Conservation (phyloP, 352 stramenopile genomes). For the Pythium pyrilobum region DNA sequence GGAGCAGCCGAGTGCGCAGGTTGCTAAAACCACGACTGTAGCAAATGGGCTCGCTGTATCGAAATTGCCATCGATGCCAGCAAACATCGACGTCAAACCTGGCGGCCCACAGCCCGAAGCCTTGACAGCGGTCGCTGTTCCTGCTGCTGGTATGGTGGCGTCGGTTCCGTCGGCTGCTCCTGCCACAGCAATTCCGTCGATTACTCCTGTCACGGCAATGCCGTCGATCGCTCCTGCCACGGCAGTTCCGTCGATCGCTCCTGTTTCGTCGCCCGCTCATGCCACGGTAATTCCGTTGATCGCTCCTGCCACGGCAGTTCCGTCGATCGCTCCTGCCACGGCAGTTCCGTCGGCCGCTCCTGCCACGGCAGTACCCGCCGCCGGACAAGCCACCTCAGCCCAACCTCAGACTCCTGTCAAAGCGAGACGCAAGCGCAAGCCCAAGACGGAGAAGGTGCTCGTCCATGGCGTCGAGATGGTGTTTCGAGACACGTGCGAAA, state of each 20-base stretch:
- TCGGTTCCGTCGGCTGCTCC: not conserved
- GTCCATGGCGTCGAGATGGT: slow-evolving; percentile 37
- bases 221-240: not conserved
- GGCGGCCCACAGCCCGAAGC: too few relatives aligned
- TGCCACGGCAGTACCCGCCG: not conserved
- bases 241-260: not conserved
- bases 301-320: not conserved
- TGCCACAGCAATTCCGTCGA: not conserved
- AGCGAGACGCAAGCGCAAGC: slow-evolving; percentile 31
- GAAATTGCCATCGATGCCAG: too few relatives aligned
- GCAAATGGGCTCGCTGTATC: too few relatives aligned
- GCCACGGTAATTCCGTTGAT: too few relatives aligned
- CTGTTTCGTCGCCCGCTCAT: not conserved
- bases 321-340: not conserved
- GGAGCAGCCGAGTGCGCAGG: too few relatives aligned
- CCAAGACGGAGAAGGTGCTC: slow-evolving; percentile 49
- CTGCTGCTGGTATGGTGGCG: too few relatives aligned
- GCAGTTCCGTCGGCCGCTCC: not conserved
- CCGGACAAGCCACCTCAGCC: not conserved
- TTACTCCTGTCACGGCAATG: not conserved
- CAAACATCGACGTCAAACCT: too few relatives aligned
- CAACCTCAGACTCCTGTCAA: slow-evolving; percentile 1
- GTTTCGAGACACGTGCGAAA: slow-evolving; percentile 57
- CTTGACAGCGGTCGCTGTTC: too few relatives aligned
- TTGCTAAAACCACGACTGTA: too few relatives aligned